phyloP scores from a whole-genome alignment of 345 rosid species.

The Eucalyptus marginata region DNA sequence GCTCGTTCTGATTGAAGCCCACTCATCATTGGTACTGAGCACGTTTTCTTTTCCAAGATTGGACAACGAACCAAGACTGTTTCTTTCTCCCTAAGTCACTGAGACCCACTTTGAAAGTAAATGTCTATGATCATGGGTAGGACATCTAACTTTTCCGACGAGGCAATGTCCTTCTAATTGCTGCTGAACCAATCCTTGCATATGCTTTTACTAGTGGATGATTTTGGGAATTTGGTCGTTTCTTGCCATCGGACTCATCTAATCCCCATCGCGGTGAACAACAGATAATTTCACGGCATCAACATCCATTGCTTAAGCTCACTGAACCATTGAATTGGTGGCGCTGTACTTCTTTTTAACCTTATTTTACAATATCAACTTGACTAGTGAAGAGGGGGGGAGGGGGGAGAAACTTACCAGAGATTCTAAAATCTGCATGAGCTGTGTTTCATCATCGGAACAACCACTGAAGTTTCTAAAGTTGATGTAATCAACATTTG shows the following conservation, averaged over 20 bases:
- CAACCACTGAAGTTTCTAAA: no score
- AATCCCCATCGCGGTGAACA: not conserved
- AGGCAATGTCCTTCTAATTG: not conserved
- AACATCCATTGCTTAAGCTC: not conserved
- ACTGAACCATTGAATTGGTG: not conserved
- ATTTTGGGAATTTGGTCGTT: not conserved
- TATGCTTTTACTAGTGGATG: not conserved
- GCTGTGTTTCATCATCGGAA: not conserved
- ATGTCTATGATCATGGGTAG: not conserved
- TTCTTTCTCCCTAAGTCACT: not conserved
- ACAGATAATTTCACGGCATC: not conserved
- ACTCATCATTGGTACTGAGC: not conserved
- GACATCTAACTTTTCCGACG: not conserved
- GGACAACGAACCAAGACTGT: not conserved
- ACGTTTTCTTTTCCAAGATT: no score
- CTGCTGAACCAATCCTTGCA: not conserved
- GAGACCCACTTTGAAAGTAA: not conserved
- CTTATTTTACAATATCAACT: no score
- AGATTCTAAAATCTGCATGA: not conserved
- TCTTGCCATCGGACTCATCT: not conserved
- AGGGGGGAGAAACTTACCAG: not conserved
- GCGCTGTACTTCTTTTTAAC: not conserved
- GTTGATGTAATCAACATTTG: no score
- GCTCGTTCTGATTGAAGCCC: rapidly evolving
- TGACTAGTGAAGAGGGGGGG: no score